Percentiles rank a stretch among this genome's conserved stretches.
Evolutionary conservation across 768 basidiomycete species (phyloP).

Genomic region (Pleurotus platypus): DNA sequence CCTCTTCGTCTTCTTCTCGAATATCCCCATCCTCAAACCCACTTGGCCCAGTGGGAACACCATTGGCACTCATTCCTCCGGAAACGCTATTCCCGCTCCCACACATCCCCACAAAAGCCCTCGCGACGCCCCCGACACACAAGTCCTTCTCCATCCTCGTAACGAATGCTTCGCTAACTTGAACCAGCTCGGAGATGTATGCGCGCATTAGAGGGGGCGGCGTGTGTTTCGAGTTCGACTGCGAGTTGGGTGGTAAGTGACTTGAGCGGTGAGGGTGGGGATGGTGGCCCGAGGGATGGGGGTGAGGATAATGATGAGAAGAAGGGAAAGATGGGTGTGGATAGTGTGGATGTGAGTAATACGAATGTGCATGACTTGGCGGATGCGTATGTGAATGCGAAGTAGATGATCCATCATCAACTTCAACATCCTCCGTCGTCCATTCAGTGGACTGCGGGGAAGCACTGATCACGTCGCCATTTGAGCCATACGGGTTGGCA

Average conservation of each 20-base stretch:
- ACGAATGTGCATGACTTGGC: background rate
- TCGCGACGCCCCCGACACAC: constrained; percentile 48
- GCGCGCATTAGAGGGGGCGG: constrained; percentile 36
- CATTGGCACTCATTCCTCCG: background rate
- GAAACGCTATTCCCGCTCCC: background rate
- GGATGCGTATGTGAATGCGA: constrained; percentile 1
- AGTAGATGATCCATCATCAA: background rate
- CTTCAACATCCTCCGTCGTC: constrained; percentile 9
- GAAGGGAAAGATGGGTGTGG: background rate
- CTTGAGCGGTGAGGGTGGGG: background rate
- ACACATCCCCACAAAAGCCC: constrained; percentile 37
- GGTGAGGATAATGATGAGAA: background rate
- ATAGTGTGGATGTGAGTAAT: background rate
- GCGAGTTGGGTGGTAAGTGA: background rate
- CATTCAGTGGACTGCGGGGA: too few species aligned
- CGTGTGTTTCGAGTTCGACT: constrained; percentile 9
- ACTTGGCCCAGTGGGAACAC: too few species aligned
- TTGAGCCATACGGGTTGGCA: too few species aligned
- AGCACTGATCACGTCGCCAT: too few species aligned
- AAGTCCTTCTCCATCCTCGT: constrained; percentile 36
- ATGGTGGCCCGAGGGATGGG: background rate
- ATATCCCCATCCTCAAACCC: too few species aligned
- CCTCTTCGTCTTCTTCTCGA: constrained; percentile 3
- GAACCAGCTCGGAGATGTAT: constrained; percentile 37
- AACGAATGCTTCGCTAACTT: constrained; percentile 36